Base-by-base conservation (phyloP, 306 rosid species). In the Glycine tomentella region DNA sequence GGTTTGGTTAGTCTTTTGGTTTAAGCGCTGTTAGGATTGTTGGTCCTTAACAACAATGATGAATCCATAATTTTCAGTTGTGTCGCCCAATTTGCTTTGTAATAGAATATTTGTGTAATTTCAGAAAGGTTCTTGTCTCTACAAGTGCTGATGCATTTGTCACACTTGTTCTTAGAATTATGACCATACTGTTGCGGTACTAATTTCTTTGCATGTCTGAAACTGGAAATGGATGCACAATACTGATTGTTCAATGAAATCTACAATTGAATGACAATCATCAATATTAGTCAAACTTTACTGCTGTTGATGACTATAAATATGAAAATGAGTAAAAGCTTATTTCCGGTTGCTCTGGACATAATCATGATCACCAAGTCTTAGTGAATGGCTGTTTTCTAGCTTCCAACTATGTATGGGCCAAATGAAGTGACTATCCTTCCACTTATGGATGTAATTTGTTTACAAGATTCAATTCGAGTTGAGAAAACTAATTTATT, bases 281-380 rank as follows among this genome's bases (percentile, higher is more conserved):
- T 77, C 45, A 17, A 14, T 9, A 52, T 6, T 5, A 20, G 84
- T 84, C 90, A 78, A 81, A 78, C 56, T 77, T 84, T 84, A 17
- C 74, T 74, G 90, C 81, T 48, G 33, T 16, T 36, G 5, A 36
- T 78, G 76, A 58, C 75, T 46, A 15, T n/a, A n/a, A 42, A 59
- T 70, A 59, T 70, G 61, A 59, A 70, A 61, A 42, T 66, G 64
- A 14, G 12, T 55, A n/a, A 67, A 25, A 25, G 1, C 31, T 25
- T 76, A 58, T 83, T 17, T 1, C 52, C 25, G 77, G 9, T 42
- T 80, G n/a, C 40, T 31, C 46, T 76, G 12, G 78, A 76, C 72
- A 17, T 72, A 45, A 4, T 13, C 48, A 2, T 57, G 48, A 62
- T n/a, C n/a, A n/a, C 25, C 50, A 15, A 65, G 81, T 70, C 76